phyloP scores from a whole-genome alignment of 768 basidiomycete species.

The Phylloporus arenicola region DNA sequence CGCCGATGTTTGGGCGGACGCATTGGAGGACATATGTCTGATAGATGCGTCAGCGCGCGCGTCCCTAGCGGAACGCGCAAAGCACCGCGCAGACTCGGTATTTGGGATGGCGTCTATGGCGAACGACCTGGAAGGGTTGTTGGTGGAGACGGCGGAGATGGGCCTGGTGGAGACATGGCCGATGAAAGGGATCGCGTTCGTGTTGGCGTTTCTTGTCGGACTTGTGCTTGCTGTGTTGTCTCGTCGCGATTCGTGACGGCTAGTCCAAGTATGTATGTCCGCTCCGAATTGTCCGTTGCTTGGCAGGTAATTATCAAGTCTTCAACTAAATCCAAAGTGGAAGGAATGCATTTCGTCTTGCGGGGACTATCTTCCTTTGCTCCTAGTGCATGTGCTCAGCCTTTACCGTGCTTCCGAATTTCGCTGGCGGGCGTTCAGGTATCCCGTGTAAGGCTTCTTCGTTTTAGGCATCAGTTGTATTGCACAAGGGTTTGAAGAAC shows the following conservation, averaged over 20 bases:
- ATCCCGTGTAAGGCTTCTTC: background rate
- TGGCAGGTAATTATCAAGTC: too few species aligned
- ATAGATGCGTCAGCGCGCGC: conserved; percentile 9
- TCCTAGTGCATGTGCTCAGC: conserved; percentile 6
- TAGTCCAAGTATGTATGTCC: background rate
- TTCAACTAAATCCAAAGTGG: too few species aligned
- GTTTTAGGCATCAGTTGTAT: background rate
- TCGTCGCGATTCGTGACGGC: conserved; percentile 8
- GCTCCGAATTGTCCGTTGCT: too few species aligned
- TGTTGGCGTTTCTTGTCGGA: conserved; percentile 21
- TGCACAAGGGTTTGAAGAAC: background rate
- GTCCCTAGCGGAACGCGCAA: conserved; percentile 51
- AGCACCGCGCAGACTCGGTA: conserved; percentile 50
- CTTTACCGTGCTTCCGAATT: background rate
- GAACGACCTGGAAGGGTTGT: conserved; percentile 46
- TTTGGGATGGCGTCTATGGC: conserved; percentile 82
- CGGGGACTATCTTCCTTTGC: background rate
- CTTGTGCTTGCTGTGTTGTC: conserved; percentile 18
- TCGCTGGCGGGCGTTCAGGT: too few species aligned
- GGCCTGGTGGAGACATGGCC: conserved; percentile 35
- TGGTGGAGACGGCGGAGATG: conserved; percentile 52
- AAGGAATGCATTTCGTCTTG: too few species aligned
- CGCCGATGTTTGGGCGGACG: conserved; percentile 62
- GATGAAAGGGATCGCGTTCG: conserved; percentile 15
- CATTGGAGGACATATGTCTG: conserved; percentile 53